Evolutionary conservation across 345 rosid species (phyloP), one percentile per base, ranked within the genome.

Genomic region (Lepidium sativum): DNA sequence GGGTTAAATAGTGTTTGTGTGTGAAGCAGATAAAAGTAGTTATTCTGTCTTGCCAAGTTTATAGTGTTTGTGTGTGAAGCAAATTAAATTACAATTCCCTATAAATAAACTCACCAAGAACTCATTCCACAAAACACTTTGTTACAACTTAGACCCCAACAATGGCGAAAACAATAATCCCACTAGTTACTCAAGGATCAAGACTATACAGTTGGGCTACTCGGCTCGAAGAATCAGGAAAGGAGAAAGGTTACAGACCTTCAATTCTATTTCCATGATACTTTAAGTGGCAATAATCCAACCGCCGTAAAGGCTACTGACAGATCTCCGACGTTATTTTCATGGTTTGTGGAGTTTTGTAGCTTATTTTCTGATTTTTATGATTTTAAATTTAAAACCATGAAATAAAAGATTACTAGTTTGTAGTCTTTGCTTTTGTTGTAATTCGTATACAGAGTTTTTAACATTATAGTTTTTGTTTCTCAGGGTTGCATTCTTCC

Each of bases 211-310:
- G 40, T 23, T 66, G 78, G 83, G 83, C 77, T 21, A 56, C 61
- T 12, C 79, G 33, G 50, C 54, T 72, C 0, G 69, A 61, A 6
- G 68, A 73, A 15, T 5, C 70, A 15, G 35, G 47, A 2, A 73
- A 83, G 27, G 75, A 78, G 31, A 80, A 67, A n/a, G n/a, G 77
- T 69, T 2, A 89, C 84, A 0, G 75, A 77, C 40, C 84, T 89
- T 59, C 86, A 77, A 4, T 86, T 84, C 80, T 83, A 80, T 71
- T 84, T 83, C 77, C 96, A 89, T n/a, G 89, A 84, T 57, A 83
- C 76, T 0, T 57, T 80, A 31, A 80, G 84, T 31, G 94, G 96
- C 7, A 68, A 68, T 43, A 72, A 75, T 73, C 86, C 88, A 0
- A 81, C 71, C 39, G 83, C 86, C 5, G 75, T 83, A 2, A 73